Conservation (phyloP, 129 eudicot species). For the Ambrosia artemisiifolia region DNA sequence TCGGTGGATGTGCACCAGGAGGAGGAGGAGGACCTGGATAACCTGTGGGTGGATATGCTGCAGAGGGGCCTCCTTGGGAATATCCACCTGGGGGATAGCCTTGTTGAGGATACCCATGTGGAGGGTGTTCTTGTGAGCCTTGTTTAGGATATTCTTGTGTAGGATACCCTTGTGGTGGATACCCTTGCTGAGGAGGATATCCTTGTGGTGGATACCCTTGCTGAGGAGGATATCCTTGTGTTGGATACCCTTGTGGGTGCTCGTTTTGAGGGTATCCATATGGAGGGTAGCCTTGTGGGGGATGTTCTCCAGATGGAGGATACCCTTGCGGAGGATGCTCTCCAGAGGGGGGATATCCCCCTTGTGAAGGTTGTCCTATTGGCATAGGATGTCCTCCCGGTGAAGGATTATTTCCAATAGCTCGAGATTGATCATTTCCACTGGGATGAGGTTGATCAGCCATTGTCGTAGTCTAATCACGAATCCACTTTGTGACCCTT, state of each 20-base stretch:
- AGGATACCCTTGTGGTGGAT: conserved; percentile 14
- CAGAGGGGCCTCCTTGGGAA: conserved; percentile 26
- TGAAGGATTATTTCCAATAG: conserved; percentile 14
- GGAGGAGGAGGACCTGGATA: conserved; percentile 26
- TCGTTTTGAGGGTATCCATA: neutral
- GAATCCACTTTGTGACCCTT: neutral
- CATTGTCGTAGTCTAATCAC: conserved; percentile 19
- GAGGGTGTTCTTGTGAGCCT: neutral
- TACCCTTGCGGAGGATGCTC: neutral
- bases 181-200: conserved; percentile 28
- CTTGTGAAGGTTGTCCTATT: conserved; percentile 7
- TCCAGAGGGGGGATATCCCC: conserved; percentile 11
- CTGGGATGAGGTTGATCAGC: conserved; percentile 25
- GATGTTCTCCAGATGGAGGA: neutral
- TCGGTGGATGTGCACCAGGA: conserved; percentile 8
- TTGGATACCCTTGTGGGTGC: conserved; percentile 17
- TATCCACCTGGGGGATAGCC: conserved; percentile 3
- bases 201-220: conserved; percentile 35
- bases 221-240: conserved; percentile 30
- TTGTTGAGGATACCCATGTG: too few species aligned
- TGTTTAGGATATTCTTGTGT: neutral
- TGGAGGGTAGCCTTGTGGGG: conserved; percentile 7
- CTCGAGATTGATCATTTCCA: conserved; percentile 3
- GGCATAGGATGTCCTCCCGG: conserved; percentile 20
- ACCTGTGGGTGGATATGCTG: conserved; percentile 20